Conservation (phyloP, 2,329 filamentous ascomycete genomes). For the Sporothrix pallida region DNA sequence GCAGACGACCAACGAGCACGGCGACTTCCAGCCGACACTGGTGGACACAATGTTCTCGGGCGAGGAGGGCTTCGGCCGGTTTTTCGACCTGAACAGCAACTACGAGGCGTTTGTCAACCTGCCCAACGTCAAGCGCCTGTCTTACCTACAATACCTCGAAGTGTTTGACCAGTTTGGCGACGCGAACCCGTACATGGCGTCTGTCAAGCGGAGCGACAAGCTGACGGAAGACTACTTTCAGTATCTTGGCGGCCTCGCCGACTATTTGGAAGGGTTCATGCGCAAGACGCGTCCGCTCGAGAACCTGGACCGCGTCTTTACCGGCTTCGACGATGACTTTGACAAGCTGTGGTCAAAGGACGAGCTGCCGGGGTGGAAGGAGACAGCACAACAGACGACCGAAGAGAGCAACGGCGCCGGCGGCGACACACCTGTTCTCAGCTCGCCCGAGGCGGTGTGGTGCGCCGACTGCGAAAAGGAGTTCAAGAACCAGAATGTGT, state of each 20-base stretch:
- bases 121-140: conserved; percentile 80
- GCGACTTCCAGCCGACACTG: conserved; percentile 58
- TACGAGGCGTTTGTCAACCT: conserved; percentile 93
- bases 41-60: conserved; percentile 94
- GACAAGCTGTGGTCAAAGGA: conserved; percentile 81
- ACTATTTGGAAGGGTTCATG: conserved; percentile 89
- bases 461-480: conserved; percentile 92
- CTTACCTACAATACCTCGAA: conserved; percentile 92
- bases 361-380: conserved; percentile 76
- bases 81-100: conserved; percentile 81
- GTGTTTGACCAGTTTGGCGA: conserved; percentile 78
- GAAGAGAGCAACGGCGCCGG: neutral
- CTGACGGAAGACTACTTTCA: conserved; percentile 90
- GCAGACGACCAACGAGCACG: conserved; percentile 54
- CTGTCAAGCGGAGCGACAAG: conserved; percentile 81
- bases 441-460: conserved; percentile 72
- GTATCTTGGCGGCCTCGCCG: conserved; percentile 79
- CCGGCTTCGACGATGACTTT: conserved; percentile 81
- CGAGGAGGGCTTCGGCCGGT: conserved; percentile 91
- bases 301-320: conserved; percentile 78
- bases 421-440: conserved; percentile 37
- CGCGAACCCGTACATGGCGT: conserved; percentile 55
- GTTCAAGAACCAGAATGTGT: conserved; percentile 94
- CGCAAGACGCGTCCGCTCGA: conserved; percentile 83
- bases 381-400: conserved; percentile 35